Evolutionary conservation across 176 grass and related monocot genomes (phyloP).

Genomic region (Cymbopogon citratus): DNA sequence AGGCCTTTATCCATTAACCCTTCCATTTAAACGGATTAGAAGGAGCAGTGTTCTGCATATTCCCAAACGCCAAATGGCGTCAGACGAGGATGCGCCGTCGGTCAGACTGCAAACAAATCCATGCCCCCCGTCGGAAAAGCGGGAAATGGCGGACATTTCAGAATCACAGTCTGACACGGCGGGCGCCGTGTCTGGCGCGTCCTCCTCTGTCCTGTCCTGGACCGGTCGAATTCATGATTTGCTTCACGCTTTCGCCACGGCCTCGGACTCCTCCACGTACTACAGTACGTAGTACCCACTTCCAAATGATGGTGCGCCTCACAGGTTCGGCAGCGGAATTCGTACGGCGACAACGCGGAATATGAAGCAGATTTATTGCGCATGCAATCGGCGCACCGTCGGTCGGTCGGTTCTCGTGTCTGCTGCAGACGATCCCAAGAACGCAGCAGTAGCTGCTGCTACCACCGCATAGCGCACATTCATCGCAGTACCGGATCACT

Average conservation of each 20-base stretch:
- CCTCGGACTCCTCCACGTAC: background rate
- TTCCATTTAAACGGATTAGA: no score
- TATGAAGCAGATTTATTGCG: background rate
- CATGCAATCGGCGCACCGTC: background rate
- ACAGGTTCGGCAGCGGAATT: background rate
- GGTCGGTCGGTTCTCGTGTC: constrained; percentile 6
- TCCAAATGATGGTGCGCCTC: background rate
- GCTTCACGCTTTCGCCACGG: background rate
- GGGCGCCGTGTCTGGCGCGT: background rate
- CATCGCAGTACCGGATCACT: background rate
- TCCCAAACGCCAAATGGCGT: no score
- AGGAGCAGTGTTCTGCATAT: no score
- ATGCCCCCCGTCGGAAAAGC: background rate
- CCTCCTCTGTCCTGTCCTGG: background rate
- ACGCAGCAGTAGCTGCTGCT: background rate
- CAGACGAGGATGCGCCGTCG: no score
- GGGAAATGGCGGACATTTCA: background rate
- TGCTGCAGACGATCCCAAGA: background rate
- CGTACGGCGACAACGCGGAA: background rate
- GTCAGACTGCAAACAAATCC: no score
- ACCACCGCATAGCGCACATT: constrained; percentile 1
- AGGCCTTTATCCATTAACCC: no score
- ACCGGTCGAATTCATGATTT: background rate
- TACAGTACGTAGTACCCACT: no score
- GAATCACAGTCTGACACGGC: background rate